Evolutionary conservation across 2,329 filamentous ascomycete genomes (phyloP), one percentile per base, ranked within the genome.

Genomic region (Incumbomyces delicatus): DNA sequence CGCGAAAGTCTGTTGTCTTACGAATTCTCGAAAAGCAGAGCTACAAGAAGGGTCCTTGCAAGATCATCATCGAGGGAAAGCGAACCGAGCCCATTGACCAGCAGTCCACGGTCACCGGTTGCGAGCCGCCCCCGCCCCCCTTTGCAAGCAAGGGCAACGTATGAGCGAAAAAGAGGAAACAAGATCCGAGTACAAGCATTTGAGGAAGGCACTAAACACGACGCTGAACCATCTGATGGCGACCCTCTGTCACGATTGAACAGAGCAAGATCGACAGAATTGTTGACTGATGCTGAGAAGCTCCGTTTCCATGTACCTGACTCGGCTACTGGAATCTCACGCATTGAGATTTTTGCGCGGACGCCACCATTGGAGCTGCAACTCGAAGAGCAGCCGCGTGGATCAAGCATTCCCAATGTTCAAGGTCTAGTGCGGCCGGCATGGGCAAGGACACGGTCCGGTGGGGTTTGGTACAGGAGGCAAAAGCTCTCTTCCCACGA

Each of bases 381-480:
- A 27, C 8, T 27, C 22, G 22, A 27, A 27, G 22, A 27, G 8
- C 22, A 27, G 22, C 8, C 22, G 8, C 22, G 22, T 27, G 33
- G 13, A n/a, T 35, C 13, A n/a, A 12, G 5, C 16, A 12, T 17
- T 35, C 33, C 33, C 13, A 35, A 35, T 4, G 16, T 6, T 13
- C 12, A 27, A 13, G 11, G 22, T 29, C 12, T 6, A 2, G 10
- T 27, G 14, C 43, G 32, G 10, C 41, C 18, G 43, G 7, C 27
- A 10, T 50, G 51, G 49, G 31, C 35, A 20, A 44, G 47, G 13
- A 47, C 51, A 8, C 17, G 49, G 36, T 51, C 53, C 10, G 50
- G 49, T 10, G 44, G 44, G 17, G 31, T 47, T 4, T 51, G 50
- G 46, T 36, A 43, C 22, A 38, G 47, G 18, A 44, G 4, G 12